These are phyloP conservation scores for Colletotrichum tamarilloi DNA, from an alignment of 2,329 filamentous ascomycete genomes.

Conservation along the genomic window DNA sequence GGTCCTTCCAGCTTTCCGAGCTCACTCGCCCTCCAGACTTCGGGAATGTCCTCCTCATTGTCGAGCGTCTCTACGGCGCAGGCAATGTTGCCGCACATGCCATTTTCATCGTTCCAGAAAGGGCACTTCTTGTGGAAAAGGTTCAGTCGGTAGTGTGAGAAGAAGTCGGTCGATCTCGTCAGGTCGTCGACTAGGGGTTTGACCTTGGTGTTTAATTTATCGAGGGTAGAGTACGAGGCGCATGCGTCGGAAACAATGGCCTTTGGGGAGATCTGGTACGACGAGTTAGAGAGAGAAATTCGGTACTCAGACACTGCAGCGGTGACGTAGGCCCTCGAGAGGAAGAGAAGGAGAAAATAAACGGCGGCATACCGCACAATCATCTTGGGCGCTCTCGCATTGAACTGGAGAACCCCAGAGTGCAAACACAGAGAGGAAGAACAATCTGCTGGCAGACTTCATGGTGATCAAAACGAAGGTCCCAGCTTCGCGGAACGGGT, in stretches of 20 bases:
- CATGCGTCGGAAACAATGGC: conserved; percentile 94
- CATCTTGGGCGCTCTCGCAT: conserved; percentile 58
- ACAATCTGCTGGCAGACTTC: conserved; percentile 64
- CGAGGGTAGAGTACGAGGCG: conserved; percentile 91
- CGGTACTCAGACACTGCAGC: conserved; percentile 36
- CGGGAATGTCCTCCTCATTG: conserved; percentile 92
- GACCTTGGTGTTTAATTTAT: conserved; percentile 81
- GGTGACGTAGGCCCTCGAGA: conserved; percentile 32
- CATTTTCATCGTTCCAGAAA: conserved; percentile 93
- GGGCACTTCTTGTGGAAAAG: conserved; percentile 95
- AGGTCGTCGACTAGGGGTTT: conserved; percentile 83
- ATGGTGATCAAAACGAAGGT: conserved; percentile 46
- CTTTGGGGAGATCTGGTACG: conserved; percentile 81
- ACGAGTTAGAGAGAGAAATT: conserved; percentile 52
- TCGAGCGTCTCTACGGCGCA: conserved; percentile 96
- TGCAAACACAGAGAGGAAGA: conserved; percentile 67
- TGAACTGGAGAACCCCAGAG: conserved; percentile 62
- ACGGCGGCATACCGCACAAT: conserved; percentile 63
- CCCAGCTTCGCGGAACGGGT: not conserved
- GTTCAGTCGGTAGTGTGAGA: conserved; percentile 96
- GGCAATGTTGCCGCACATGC: conserved; percentile 96
- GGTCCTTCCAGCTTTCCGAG: conserved; percentile 93
- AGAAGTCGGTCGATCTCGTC: conserved; percentile 92
- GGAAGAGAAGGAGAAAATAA: conserved; percentile 37
- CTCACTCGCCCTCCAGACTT: conserved; percentile 91